Conservation (phyloP, 1,284 basidiomycete species). For the Apiotrichum brassicae region DNA sequence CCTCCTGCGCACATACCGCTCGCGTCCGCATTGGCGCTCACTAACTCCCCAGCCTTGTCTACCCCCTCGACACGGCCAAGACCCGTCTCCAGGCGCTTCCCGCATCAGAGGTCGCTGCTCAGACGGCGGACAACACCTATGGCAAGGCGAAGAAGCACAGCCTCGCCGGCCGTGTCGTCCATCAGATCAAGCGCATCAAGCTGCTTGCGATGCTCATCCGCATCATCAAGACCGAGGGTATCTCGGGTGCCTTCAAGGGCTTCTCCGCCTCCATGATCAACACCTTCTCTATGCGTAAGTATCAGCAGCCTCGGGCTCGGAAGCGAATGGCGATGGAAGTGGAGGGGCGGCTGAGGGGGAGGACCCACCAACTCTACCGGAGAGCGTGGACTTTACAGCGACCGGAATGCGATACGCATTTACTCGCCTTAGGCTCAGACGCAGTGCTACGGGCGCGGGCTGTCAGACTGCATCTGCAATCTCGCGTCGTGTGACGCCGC, state of each 20-base stretch:
- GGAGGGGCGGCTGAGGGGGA: too few species aligned
- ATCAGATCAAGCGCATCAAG: conserved; percentile 33
- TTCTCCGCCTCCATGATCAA: conserved; percentile 98
- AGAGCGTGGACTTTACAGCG: too few species aligned
- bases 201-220: conserved; percentile 61
- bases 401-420: too few species aligned
- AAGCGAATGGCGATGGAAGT: too few species aligned
- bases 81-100: conserved; percentile 79
- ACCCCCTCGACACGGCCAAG: conserved; percentile 94
- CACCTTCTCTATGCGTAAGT: conserved; percentile 90
- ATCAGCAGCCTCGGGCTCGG: too few species aligned
- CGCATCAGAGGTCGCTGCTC: conserved; percentile 15
- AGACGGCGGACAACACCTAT: conserved; percentile 2
- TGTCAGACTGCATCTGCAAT: too few species aligned
- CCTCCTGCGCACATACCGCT: neutral
- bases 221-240: conserved; percentile 71
- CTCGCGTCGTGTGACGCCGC: too few species aligned
- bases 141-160: conserved; percentile 47
- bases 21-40: neutral
- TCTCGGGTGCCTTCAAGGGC: conserved; percentile 79
- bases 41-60: conserved; percentile 62
- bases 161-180: conserved; percentile 6
- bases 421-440: too few species aligned
- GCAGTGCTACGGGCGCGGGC: too few species aligned
- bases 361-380: too few species aligned